phyloP scores from a whole-genome alignment of 73 alveolate species.

The Paramecium sonneborni region DNA sequence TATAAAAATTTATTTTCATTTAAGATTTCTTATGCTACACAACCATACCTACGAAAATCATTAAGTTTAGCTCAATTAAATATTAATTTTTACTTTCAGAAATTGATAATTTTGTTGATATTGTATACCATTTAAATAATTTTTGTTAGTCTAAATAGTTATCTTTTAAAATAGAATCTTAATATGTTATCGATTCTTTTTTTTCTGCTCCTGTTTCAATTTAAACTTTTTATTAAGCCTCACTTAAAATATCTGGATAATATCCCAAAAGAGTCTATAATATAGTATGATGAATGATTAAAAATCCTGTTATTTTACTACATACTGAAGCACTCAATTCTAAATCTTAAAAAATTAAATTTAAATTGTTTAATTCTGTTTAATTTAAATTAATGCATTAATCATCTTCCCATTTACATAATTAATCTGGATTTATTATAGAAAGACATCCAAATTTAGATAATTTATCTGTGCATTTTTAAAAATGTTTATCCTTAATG shows the following conservation, averaged over 20 bases:
- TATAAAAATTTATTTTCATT: not conserved
- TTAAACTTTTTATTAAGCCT: not conserved
- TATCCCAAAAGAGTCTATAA: not conserved
- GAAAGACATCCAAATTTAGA: constrained; percentile 19
- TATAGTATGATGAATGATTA: not conserved
- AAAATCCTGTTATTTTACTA: not conserved
- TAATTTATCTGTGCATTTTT: not conserved
- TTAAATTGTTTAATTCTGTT: not conserved
- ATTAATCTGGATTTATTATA: not conserved
- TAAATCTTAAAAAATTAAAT: not conserved
- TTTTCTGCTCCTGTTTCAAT: not conserved
- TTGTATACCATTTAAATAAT: constrained; percentile 4
- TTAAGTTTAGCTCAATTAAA: not conserved
- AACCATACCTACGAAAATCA: not conserved
- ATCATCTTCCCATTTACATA: constrained; percentile 31
- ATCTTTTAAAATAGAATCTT: not conserved
- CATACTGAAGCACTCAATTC: constrained; percentile 56
- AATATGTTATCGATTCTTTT: not conserved
- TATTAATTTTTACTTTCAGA: not conserved
- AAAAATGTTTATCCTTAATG: not conserved
- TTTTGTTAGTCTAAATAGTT: not conserved
- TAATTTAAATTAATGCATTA: not conserved
- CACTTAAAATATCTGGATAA: not conserved
- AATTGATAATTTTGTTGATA: not conserved
- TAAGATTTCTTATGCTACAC: constrained; percentile 16